A percentile compares a stretch with the other conserved stretches of the same genome.
Conservation (phyloP, 345 rosid species). For the Brassica napus region Da-Ae NC_063443.1:12270001-12270500, state of each 20-base stretch:
- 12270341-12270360: not conserved
- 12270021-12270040: not conserved
- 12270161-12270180: slow-evolving; percentile 38
- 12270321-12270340: slow-evolving; percentile 5
- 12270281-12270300: slow-evolving; percentile 45
- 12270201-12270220: not conserved
- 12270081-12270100: not conserved
- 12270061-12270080: not conserved
- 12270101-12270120: slow-evolving; percentile 43
- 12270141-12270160: slow-evolving; percentile 47
- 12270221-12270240: not conserved
- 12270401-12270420: not conserved
- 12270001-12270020: slow-evolving; percentile 20
- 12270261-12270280: slow-evolving; percentile 41
- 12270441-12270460: slow-evolving; percentile 30
- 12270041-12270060: not conserved
- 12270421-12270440: not conserved
- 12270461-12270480: not conserved
- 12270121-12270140: slow-evolving; percentile 46
- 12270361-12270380: not conserved
- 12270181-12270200: slow-evolving; percentile 42
- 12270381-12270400: not conserved
- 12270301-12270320: slow-evolving; percentile 37
- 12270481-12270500: not conserved
- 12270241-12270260: not conserved